Percentiles rank a stretch among this genome's conserved stretches.
phyloP scores from a whole-genome alignment of 192 early-diverging fungal species.

The Geranomyces variabilis region DNA sequence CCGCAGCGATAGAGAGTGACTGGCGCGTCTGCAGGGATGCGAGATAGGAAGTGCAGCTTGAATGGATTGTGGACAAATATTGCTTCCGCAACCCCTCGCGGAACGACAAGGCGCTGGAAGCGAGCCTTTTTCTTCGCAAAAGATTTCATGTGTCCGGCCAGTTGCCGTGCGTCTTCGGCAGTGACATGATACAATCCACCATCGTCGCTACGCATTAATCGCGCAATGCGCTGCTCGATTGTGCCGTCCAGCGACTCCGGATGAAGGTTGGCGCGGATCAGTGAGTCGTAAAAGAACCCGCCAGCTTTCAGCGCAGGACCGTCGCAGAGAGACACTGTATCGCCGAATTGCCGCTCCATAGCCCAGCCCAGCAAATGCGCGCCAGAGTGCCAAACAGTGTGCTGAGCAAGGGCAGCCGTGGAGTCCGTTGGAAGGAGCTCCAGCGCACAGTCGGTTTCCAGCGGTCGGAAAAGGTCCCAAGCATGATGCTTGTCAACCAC shows the following conservation, averaged over 20 bases:
- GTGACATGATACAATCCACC: conserved; percentile 48
- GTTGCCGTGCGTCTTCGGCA: conserved; percentile 53
- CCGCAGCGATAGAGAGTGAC: conserved; percentile 73
- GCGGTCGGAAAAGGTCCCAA: conserved; percentile 35
- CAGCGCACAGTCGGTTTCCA: conserved; percentile 11
- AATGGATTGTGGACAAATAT: conserved; percentile 76
- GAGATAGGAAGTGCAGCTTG: conserved; percentile 68
- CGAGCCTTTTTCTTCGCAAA: conserved; percentile 54
- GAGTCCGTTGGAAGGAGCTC: conserved; percentile 7
- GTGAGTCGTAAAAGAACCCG: conserved; percentile 81
- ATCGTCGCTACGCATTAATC: conserved; percentile 7
- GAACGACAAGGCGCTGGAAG: conserved; percentile 71
- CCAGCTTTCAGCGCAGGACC: conserved; percentile 69
- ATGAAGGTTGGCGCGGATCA: conserved; percentile 53
- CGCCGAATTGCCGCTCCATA: conserved; percentile 70
- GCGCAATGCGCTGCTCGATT: conserved; percentile 14
- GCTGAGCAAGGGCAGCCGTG: conserved; percentile 6
- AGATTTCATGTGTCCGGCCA: conserved; percentile 56
- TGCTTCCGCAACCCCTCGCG: conserved; percentile 58
- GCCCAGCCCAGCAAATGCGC: conserved; percentile 63
- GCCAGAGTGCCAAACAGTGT: conserved; percentile 42
- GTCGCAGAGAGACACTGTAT: conserved; percentile 67
- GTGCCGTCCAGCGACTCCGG: conserved; percentile 29
- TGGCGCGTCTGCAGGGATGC: conserved; percentile 47
- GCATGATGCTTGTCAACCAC: not conserved